Evolutionary conservation across 257 asterid species (phyloP), one percentile per base, ranked within the genome.

Genomic region (Lycium barbarum): DNA sequence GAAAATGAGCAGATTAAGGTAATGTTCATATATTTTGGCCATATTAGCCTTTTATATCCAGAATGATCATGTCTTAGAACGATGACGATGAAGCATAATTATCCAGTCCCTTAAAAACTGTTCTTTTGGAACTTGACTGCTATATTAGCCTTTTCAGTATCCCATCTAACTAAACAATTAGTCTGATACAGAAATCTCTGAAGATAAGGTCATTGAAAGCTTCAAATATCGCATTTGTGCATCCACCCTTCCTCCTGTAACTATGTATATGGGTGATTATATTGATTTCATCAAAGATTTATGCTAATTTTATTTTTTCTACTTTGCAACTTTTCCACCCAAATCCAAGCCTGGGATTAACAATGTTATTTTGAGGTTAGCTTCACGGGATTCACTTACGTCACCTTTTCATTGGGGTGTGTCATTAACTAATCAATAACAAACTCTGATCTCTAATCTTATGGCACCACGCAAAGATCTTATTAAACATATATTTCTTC

Each of bases 1-100:
- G 11, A 71, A 74, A 49, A n/a, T 11, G 36, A 74, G 57, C 81
- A 74, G 81, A 47, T 6, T 20, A 74, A 74, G 81, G 61, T 72
- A 47, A 72, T n/a, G n/a, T 72, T 45, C 38, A 72, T 20, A 72
- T 72, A 45, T 20, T 72, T 72, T 8, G 5, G n/a, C 80, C 7
- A 72, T 72, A 45, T 36, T 74, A 47, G 20, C 43, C 43, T 35
- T 74, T 49, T 6, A 22, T 54, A 49, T 74, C 81, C 59, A 45
- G 11, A 20, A 74, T 9, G 43, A 47, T 47, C 81, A 20, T 49
- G 61, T 49, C 20, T 36, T 49, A 74, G 81, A 20, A 12, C 2
- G 43, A 74, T 74, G 61, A 20, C 2, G 20, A 74, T 74, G 61
- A 20, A 40, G 43, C 7, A 7, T 74, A 49, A 22, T 20, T 38